phyloP scores from a whole-genome alignment of 2,329 filamentous ascomycete genomes.

The Ophiocordyceps robertsii region DNA sequence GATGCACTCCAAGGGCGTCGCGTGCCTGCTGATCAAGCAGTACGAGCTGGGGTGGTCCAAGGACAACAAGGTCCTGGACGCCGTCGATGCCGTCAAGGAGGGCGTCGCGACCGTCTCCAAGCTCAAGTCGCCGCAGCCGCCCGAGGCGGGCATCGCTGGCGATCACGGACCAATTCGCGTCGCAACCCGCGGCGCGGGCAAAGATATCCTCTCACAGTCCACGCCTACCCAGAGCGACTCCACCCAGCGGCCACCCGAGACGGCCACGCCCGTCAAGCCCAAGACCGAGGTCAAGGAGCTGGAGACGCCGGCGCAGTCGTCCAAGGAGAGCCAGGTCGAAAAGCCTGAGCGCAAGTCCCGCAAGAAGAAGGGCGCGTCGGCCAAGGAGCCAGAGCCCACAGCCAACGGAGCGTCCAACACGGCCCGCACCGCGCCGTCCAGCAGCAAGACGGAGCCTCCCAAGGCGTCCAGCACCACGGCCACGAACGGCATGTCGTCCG shows the following conservation, averaged over 20 bases:
- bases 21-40: conserved; percentile 73
- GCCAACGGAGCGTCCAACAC: conserved; percentile 25
- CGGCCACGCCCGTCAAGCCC: conserved; percentile 21
- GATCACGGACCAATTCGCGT: conserved; percentile 22
- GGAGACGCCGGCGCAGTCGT: conserved; percentile 25
- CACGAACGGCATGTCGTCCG: conserved; percentile 21
- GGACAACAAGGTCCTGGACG: conserved; percentile 74
- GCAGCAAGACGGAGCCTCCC: background rate
- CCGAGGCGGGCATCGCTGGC: conserved; percentile 20
- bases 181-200: conserved; percentile 19
- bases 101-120: conserved; percentile 65
- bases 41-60: conserved; percentile 83
- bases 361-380: conserved; percentile 54
- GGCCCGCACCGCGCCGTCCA: conserved; percentile 17
- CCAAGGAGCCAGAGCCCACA: conserved; percentile 28
- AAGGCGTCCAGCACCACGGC: conserved; percentile 15
- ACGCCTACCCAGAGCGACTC: conserved; percentile 12
- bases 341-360: conserved; percentile 47
- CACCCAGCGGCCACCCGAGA: conserved; percentile 17
- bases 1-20: conserved; percentile 96
- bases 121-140: conserved; percentile 40
- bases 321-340: conserved; percentile 30
- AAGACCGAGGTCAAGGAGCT: conserved; percentile 34
- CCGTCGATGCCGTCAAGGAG: conserved; percentile 61
- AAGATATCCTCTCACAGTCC: conserved; percentile 18